Evolutionary conservation across 345 rosid genomes (phyloP).

Genomic region (Hibiscus syriacus): DNA sequence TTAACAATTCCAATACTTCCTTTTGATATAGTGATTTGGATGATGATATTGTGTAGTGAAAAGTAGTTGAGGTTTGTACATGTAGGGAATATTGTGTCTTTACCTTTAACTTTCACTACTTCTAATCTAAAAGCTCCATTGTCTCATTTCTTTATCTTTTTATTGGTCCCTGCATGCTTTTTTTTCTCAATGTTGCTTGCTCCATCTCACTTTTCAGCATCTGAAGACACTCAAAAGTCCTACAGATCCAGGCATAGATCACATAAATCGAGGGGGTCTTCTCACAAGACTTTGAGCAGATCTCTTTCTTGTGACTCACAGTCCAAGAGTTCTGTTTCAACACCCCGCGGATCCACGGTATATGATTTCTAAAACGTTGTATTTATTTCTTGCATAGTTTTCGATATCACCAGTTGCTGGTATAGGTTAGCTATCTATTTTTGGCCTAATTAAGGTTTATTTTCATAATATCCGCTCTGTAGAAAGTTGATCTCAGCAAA

Average conservation of each 20-base stretch:
- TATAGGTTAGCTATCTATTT: not conserved
- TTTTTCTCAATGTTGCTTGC: constrained; percentile 20
- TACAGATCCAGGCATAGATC: constrained; percentile 69
- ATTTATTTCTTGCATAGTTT: not conserved
- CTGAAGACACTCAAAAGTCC: constrained; percentile 75
- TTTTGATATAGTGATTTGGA: constrained; percentile 7
- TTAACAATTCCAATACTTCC: not conserved
- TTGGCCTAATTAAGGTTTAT: not conserved
- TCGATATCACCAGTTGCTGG: not conserved
- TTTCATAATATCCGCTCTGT: constrained; percentile 8
- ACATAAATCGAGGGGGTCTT: constrained; percentile 63
- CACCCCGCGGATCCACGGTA: constrained; percentile 57
- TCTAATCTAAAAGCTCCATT: constrained; percentile 29
- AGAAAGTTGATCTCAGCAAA: constrained; percentile 90
- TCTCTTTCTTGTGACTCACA: constrained; percentile 84
- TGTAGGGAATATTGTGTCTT: constrained; percentile 55
- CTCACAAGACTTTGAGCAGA: constrained; percentile 66
- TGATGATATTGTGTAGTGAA: constrained; percentile 1
- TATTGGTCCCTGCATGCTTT: constrained; percentile 29
- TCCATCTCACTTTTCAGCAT: constrained; percentile 41
- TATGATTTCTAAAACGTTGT: not conserved
- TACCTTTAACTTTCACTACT: constrained; percentile 46
- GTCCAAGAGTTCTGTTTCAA: constrained; percentile 54
- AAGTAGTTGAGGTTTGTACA: constrained; percentile 41
- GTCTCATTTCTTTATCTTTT: constrained; percentile 36